phyloP scores from a whole-genome alignment of 2,329 filamentous ascomycete species.

The Aspergillus arachidicola region DNA sequence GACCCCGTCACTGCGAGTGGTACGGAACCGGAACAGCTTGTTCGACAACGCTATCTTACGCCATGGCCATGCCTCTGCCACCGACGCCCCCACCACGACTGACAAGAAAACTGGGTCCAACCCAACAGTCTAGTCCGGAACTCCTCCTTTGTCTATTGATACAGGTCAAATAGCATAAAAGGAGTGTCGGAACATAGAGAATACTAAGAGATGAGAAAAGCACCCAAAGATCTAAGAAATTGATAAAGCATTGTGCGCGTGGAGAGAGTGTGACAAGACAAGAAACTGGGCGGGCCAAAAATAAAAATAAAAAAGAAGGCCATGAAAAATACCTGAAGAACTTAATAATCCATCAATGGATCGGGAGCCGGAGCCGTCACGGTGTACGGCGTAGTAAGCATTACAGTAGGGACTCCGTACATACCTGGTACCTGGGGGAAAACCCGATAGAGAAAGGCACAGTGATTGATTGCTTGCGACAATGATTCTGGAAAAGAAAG shows the following conservation, averaged over 20 bases:
- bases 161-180: constrained; percentile 10
- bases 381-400: neutral
- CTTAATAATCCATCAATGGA: constrained; percentile 8
- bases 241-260: neutral
- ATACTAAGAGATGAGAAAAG: neutral
- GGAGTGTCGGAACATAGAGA: neutral
- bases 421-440: neutral
- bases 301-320: neutral
- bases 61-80: constrained; percentile 18
- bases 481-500: neutral
- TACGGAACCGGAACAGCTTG: constrained; percentile 6
- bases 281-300: neutral
- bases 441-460: neutral
- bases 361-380: neutral
- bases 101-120: constrained; percentile 16
- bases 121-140: neutral
- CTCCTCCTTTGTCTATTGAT: constrained; percentile 7
- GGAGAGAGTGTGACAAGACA: neutral
- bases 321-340: constrained; percentile 18
- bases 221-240: neutral
- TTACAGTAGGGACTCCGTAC: neutral
- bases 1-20: constrained; percentile 1
- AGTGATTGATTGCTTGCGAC: neutral
- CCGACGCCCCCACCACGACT: constrained; percentile 13
- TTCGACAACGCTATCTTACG: constrained; percentile 10